Percentiles rank a stretch among this genome's conserved stretches.
These are phyloP conservation scores for Achlya hypogyna DNA, from an alignment of 352 stramenopile genomes.

Conservation along the genomic window DNA sequence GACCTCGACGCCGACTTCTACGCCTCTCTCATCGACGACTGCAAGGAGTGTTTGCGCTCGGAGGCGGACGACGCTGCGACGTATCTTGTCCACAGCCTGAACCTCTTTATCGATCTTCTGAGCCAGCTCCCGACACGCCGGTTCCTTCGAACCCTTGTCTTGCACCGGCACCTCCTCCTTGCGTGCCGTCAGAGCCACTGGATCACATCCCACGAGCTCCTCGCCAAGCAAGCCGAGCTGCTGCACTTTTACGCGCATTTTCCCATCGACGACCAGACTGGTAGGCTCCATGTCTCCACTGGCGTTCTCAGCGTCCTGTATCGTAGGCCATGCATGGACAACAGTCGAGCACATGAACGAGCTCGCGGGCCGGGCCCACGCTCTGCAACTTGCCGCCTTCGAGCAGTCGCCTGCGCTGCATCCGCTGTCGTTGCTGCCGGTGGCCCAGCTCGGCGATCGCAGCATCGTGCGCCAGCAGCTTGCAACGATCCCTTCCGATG, in stretches of 20 bases:
- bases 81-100: constrained; percentile 60
- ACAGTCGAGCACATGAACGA: constrained; percentile 39
- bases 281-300: background rate
- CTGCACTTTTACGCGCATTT: constrained; percentile 65
- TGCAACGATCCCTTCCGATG: constrained; percentile 23
- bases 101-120: constrained; percentile 80
- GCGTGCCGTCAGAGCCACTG: constrained; percentile 32
- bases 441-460: constrained; percentile 38
- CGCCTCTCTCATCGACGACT: constrained; percentile 24
- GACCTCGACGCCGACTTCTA: constrained; percentile 37
- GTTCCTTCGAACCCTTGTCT: constrained; percentile 62
- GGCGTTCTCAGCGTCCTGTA: background rate
- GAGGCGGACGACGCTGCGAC: constrained; percentile 18
- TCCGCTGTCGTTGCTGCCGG: constrained; percentile 45
- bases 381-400: constrained; percentile 64
- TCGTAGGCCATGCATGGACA: constrained; percentile 38
- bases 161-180: constrained; percentile 48
- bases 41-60: constrained; percentile 16
- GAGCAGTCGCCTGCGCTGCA: constrained; percentile 38
- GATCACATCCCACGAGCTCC: constrained; percentile 36
- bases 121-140: constrained; percentile 84
- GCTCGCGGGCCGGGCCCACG: constrained; percentile 42
- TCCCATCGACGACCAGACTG: constrained; percentile 79
- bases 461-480: constrained; percentile 39
- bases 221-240: constrained; percentile 48